A percentile compares a stretch with the other conserved stretches of the same genome.
These are phyloP conservation scores for Chrysochromulina parva DNA, from an alignment of 78 protist species.

Conservation along the genomic window DNA sequence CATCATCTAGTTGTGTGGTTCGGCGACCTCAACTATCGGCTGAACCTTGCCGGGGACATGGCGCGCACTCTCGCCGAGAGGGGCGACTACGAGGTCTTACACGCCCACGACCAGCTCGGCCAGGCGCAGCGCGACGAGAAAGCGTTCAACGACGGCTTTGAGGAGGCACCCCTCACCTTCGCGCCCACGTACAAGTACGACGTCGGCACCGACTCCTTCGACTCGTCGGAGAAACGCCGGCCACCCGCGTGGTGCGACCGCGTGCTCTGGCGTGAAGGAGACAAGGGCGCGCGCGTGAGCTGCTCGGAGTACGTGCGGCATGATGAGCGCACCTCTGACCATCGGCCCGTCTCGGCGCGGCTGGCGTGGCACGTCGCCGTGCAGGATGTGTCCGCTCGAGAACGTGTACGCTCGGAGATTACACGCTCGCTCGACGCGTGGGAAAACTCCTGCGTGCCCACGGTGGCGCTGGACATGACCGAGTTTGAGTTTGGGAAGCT, in stretches of 20 bases:
- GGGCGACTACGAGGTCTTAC: neutral
- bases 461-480: neutral
- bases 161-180: neutral
- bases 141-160: neutral
- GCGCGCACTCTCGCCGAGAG: neutral
- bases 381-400: neutral
- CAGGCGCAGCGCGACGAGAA: neutral
- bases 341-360: neutral
- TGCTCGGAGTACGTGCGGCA: neutral
- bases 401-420: neutral
- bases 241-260: constrained; percentile 28
- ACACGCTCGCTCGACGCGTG: neutral
- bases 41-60: neutral
- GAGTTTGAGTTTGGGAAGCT: neutral
- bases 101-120: neutral
- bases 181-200: constrained; percentile 42
- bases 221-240: constrained; percentile 25
- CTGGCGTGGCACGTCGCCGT: neutral
- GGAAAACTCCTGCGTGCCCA: neutral
- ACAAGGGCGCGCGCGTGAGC: neutral
- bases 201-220: neutral
- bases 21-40: constrained; percentile 22
- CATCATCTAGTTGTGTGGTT: neutral
- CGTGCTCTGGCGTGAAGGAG: neutral
- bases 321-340: neutral